Evolutionary conservation across 1,139 yeast genomes (phyloP).

Genomic region (Magnusiomyces starmeri): DNA sequence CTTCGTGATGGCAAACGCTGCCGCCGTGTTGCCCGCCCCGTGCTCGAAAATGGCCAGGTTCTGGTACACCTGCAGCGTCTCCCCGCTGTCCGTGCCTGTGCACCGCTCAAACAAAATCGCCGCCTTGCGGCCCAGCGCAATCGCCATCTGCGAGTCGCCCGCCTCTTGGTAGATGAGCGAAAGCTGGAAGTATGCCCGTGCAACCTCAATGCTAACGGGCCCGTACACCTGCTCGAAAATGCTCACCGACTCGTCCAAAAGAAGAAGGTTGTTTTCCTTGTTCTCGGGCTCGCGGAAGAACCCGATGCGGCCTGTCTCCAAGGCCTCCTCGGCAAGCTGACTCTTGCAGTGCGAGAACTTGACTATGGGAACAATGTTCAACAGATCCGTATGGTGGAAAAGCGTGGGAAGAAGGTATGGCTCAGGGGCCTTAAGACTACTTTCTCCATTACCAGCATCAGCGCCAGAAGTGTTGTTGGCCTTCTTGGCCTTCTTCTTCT

Average conservation of each 20-base stretch:
- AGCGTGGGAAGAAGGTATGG: slow-evolving; percentile 7
- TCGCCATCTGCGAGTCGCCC: slow-evolving; percentile 52
- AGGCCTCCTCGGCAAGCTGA: slow-evolving; percentile 65
- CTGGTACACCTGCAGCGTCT: slow-evolving; percentile 62
- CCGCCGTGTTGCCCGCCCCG: slow-evolving; percentile 49
- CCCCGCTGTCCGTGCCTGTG: slow-evolving; percentile 72
- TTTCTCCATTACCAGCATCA: slow-evolving; percentile 27
- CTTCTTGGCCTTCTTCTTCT: slow-evolving; percentile 39
- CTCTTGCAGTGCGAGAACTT: slow-evolving; percentile 66
- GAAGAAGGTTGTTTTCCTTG: slow-evolving; percentile 32
- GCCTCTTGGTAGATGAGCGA: slow-evolving; percentile 63
- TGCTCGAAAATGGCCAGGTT: slow-evolving; percentile 72
- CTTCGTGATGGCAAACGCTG: slow-evolving; percentile 55
- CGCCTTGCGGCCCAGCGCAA: slow-evolving; percentile 64
- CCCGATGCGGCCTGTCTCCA: slow-evolving; percentile 44
- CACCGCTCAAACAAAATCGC: slow-evolving; percentile 71
- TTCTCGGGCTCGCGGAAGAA: slow-evolving; percentile 26
- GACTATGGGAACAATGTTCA: slow-evolving; percentile 63
- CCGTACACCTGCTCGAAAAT: slow-evolving; percentile 84
- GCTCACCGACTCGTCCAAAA: slow-evolving; percentile 62
- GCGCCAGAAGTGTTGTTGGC: slow-evolving; percentile 27
- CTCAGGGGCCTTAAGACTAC: neutral
- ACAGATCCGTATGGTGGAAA: slow-evolving; percentile 47
- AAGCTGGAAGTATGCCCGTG: slow-evolving; percentile 56
- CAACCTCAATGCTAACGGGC: slow-evolving; percentile 69